A percentile compares a stretch with the other conserved stretches of the same genome.
Evolutionary conservation across 108 stramenopile genomes (phyloP).

Genomic region (Aureococcus anophagefferens): DNA sequence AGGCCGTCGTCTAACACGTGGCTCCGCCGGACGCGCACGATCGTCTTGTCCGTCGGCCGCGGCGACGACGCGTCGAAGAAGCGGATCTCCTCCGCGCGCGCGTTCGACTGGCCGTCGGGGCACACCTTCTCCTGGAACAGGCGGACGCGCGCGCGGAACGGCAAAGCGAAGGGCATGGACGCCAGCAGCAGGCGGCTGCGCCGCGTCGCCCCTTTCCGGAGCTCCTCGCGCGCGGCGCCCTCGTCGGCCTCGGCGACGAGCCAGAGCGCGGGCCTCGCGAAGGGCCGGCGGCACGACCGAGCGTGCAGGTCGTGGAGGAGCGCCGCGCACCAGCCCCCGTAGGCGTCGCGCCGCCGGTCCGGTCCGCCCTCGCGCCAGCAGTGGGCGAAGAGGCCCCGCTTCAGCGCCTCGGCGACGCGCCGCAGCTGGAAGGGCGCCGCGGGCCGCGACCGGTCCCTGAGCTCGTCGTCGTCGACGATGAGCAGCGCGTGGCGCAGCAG

Average conservation of each 20-base stretch:
- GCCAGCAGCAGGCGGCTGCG: constrained; percentile 50
- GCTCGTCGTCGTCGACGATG: constrained; percentile 74
- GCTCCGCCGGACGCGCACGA: constrained; percentile 51
- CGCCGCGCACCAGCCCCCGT: constrained; percentile 27
- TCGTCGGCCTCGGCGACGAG: constrained; percentile 48
- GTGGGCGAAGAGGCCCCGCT: constrained; percentile 61
- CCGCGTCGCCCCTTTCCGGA: constrained; percentile 52
- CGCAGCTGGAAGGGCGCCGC: constrained; percentile 67
- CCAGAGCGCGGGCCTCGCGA: constrained; percentile 68
- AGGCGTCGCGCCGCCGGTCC: constrained; percentile 1
- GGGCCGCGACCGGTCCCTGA: constrained; percentile 68
- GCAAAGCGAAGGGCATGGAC: constrained; percentile 56
- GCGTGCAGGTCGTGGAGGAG: constrained; percentile 67
- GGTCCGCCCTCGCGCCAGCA: constrained; percentile 48
- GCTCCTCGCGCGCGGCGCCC: constrained; percentile 55
- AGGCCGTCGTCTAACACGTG: constrained; percentile 66
- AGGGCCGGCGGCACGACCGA: constrained; percentile 64
- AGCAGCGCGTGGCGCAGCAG: constrained; percentile 38
- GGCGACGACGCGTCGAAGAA: no score
- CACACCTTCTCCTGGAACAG: constrained; percentile 66
- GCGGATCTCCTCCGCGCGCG: constrained; percentile 49
- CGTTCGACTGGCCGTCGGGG: constrained; percentile 41
- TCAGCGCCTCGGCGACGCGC: constrained; percentile 57
- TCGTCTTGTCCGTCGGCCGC: constrained; percentile 29
- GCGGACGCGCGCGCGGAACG: constrained; percentile 70